Evolutionary conservation across 345 rosid species (phyloP), one percentile per base, ranked within the genome.

Genomic region (Firmiana major): DNA sequence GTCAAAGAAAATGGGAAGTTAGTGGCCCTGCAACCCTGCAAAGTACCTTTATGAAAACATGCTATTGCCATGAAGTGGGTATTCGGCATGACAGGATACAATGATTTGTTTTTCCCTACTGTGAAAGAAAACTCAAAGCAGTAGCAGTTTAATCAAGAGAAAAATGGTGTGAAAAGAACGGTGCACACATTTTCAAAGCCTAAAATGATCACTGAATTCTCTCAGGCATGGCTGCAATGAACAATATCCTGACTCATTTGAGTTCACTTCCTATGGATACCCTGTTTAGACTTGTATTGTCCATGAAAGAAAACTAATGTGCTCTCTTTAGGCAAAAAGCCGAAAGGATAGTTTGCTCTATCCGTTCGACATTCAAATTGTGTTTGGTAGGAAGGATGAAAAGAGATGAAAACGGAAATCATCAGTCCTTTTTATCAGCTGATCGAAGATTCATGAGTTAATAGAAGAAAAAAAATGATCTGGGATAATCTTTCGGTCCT

Each of bases 11-110:
- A 24, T 4, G 34, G 34, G 12, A 2, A 28, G 17, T 4, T 12
- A 60, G 64, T 60, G 38, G 19, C 64, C 38, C 64, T 9, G 73
- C n/a, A 36, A 34, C 15, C 73, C 73, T 49, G 59, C 43, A 28
- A 49, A 70, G 60, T 31, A 49, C 22, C 59, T 70, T 49, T 49
- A 49, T 55, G 21, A 9, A 15, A 70, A 31, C 73, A 69, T 48
- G 73, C 13, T 28, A 17, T 12, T 43, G 36, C 19, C 69, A 63
- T 63, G 68, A 36, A 36, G 45, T 36, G 24, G n/a, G 3, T 63
- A 63, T 67, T 67, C 22, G 53, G 72, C 58, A 70, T 49, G 74
- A 51, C 60, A 49, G 10, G 73, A 68, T 68, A 42, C 19, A 42
- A 66, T 66, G 17, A 66, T 67, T 54, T 45, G 34, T 7, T 68